Conservation (phyloP, 31 red algal species). For the Endocladia muricata region DNA sequence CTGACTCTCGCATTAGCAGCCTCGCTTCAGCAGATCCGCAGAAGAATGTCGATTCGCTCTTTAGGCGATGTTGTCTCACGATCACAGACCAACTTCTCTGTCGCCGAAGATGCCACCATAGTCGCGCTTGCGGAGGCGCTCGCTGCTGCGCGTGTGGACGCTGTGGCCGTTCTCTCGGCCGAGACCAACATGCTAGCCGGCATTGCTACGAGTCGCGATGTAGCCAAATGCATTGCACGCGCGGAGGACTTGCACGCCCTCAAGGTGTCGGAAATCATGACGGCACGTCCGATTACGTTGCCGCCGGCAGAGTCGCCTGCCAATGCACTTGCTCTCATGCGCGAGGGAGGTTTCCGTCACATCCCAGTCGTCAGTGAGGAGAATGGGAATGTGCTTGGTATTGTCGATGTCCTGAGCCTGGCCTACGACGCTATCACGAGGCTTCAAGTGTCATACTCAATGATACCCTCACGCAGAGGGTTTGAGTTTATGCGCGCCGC, state of each 20-base stretch:
- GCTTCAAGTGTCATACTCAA: conserved; percentile 47
- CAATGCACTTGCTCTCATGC: conserved; percentile 63
- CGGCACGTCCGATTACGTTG: conserved; percentile 42
- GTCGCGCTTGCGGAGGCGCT: conserved; percentile 27
- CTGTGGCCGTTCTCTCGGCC: conserved; percentile 35
- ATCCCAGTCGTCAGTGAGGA: conserved; percentile 48
- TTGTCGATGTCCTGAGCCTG: conserved; percentile 62
- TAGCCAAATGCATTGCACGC: conserved; percentile 61
- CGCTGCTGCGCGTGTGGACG: conserved; percentile 31
- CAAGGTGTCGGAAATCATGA: conserved; percentile 56
- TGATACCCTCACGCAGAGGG: conserved; percentile 53
- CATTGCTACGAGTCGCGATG: conserved; percentile 61
- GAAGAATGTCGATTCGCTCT: conserved; percentile 58
- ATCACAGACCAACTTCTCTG: conserved; percentile 6
- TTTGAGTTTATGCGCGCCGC: conserved; percentile 66
- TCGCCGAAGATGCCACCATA: conserved; percentile 43
- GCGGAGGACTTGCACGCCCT: conserved; percentile 26
- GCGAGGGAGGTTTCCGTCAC: conserved; percentile 63
- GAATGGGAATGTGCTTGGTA: conserved; percentile 29
- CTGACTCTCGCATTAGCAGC: no score
- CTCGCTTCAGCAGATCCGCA: no score
- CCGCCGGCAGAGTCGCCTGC: conserved; percentile 60
- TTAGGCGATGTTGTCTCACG: conserved; percentile 60
- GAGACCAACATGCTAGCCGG: conserved; percentile 25
- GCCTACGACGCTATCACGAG: conserved; percentile 68